Percentiles rank a stretch among this genome's conserved stretches.
Evolutionary conservation across 148 eudicot genomes (phyloP).

Genomic region (Camellia lanceoleosa): DNA sequence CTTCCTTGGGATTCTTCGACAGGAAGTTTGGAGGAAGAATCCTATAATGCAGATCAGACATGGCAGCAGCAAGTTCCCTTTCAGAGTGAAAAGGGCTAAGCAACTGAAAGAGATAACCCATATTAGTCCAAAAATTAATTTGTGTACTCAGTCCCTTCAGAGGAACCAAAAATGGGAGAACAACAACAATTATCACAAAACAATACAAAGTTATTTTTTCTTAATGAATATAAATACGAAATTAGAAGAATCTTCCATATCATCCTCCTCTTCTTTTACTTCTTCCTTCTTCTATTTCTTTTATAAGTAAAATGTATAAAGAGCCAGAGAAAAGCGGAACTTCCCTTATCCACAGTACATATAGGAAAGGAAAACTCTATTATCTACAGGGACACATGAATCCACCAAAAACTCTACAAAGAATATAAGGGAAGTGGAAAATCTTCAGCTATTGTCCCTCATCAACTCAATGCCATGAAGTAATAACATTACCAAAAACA

Average conservation of each 20-base stretch:
- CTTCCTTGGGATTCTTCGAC: constrained; percentile 87
- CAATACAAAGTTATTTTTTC: neutral
- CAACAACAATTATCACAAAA: neutral
- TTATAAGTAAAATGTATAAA: too few relatives aligned
- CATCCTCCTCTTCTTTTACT: too few relatives aligned
- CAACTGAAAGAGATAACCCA: constrained; percentile 52
- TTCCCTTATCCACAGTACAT: too few relatives aligned
- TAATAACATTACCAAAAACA: too few relatives aligned
- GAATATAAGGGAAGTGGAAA: too few relatives aligned
- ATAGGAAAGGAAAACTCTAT: too few relatives aligned
- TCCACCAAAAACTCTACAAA: too few relatives aligned
- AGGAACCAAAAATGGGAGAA: neutral
- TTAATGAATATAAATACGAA: neutral
- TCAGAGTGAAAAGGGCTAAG: constrained; percentile 70
- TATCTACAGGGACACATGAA: too few relatives aligned
- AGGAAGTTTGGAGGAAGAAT: constrained; percentile 87
- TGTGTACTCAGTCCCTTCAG: neutral
- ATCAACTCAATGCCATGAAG: too few relatives aligned
- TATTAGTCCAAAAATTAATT: constrained; percentile 11
- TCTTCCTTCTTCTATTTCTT: too few relatives aligned
- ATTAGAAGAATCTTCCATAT: neutral
- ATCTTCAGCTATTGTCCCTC: too few relatives aligned
- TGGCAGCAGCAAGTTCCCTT: constrained; percentile 67
- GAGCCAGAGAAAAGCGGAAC: too few relatives aligned
- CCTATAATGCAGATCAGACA: constrained; percentile 84